Base-by-base conservation (phyloP, 225 moss, liverwort and hornwort species). In the Marchantia polymorpha region DNA sequence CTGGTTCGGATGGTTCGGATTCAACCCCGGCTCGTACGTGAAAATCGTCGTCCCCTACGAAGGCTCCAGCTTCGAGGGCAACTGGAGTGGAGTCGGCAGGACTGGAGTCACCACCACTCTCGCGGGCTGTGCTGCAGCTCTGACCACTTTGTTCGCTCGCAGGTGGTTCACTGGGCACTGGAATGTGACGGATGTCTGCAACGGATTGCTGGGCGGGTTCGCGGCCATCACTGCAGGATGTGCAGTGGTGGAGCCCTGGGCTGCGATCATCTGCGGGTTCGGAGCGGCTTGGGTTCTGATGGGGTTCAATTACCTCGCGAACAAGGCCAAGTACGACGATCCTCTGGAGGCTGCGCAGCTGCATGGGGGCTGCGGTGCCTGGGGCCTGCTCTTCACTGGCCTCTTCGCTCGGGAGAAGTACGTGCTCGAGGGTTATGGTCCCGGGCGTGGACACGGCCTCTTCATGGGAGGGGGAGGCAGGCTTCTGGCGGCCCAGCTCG, bases 1-100 rank as follows among this genome's bases (percentile, higher is more conserved):
- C 69, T 92, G 92, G 92, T 92, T 92, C 79, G 92, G 92, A 8
- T 92, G 92, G 92, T 92, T 89, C 61, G 92, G 92, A 0, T 92
- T 92, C 70, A 92, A 92, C 61, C 92, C 92, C 1, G 92, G 92
- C 7, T 91, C 91, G 51, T 92, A 66, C 7, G 0, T 88, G 53
- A 14, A 61, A 0, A 92, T 92, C n/a, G n/a, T n/a, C n/a, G n/a
- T n/a, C n/a, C n/a, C n/a, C n/a, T n/a, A n/a, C n/a, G 39, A 54
- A n/a, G 81, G 0, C 0, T 83, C 69, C 1, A 39, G 81, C 15
- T 85, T 72, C 84, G 67, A 64, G 56, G 92, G 92, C 0, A 56
- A 67, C 52, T 92, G 92, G 92, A 84, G 79, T 17, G 90, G 89
- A 12, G 73, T 92, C 11, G 92, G 92, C 0, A 81, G 92, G 79